These are phyloP conservation scores for Eutrema heterophyllum DNA, from an alignment of 345 rosid genomes.

Conservation along the genomic window DNA sequence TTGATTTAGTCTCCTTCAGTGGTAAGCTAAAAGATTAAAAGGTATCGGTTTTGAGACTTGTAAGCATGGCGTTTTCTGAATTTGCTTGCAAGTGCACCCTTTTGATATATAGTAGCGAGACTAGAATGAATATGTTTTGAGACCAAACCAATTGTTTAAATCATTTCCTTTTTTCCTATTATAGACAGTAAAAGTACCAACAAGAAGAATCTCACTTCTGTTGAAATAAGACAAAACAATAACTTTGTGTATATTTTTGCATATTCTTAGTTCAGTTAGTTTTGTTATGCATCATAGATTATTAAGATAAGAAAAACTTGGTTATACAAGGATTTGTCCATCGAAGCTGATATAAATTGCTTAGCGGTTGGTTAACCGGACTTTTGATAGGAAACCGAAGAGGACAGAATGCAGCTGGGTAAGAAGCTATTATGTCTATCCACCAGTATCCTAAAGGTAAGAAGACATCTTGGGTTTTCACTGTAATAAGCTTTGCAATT, in stretches of 20 bases:
- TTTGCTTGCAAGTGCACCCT: slow-evolving; percentile 28
- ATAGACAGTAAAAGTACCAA: background rate
- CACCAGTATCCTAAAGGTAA: slow-evolving; percentile 68
- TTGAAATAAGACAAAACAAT: background rate
- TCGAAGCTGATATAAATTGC: slow-evolving; percentile 37
- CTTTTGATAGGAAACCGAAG: slow-evolving; percentile 82
- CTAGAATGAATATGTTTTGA: slow-evolving; percentile 13
- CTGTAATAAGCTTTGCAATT: background rate
- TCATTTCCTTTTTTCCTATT: background rate
- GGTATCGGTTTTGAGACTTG: slow-evolving; percentile 15
- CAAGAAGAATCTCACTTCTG: background rate
- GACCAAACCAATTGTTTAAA: slow-evolving; percentile 16
- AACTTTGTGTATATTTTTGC: background rate
- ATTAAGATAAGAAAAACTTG: slow-evolving; percentile 18
- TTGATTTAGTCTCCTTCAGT: background rate
- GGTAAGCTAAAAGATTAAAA: slow-evolving; percentile 10
- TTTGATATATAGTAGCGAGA: slow-evolving; percentile 19
- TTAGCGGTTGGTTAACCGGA: background rate
- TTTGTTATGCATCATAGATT: background rate
- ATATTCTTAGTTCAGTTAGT: background rate
- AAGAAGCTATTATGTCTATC: slow-evolving; percentile 62
- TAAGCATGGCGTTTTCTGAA: slow-evolving; percentile 27
- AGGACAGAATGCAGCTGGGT: slow-evolving; percentile 61
- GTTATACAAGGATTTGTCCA: background rate
- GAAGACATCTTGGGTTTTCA: background rate